Percentiles rank a stretch among this genome's conserved stretches.
Evolutionary conservation across 257 asterid species (phyloP).

Genomic region (Schizonepeta tenuifolia): DNA sequence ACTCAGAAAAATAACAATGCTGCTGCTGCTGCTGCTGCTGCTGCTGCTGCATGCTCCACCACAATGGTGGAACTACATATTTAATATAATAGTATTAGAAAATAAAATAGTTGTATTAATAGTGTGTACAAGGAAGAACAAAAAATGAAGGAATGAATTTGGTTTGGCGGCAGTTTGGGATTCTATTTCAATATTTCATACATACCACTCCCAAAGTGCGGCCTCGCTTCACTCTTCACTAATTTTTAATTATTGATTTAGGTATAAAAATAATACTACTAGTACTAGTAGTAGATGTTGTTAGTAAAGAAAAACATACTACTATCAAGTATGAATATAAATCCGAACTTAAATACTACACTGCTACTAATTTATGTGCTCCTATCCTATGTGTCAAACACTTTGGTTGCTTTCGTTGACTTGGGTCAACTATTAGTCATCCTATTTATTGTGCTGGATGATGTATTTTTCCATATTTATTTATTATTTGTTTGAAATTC

Average conservation of each 20-base stretch:
- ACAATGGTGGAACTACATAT: neutral
- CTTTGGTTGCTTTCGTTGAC: constrained; percentile 28
- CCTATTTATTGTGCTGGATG: too few relatives aligned
- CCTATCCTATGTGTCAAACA: constrained; percentile 29
- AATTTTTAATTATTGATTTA: neutral
- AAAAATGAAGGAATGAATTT: neutral
- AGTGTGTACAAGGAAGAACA: too few relatives aligned
- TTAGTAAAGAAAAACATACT: too few relatives aligned
- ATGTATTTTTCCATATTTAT: neutral
- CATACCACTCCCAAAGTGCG: constrained; percentile 29
- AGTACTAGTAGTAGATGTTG: too few relatives aligned
- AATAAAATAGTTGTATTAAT: too few relatives aligned
- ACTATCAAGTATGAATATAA: too few relatives aligned
- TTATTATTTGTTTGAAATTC: neutral
- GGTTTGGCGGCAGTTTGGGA: neutral
- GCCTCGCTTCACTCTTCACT: constrained; percentile 38
- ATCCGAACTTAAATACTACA: too few relatives aligned
- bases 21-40: too few relatives aligned
- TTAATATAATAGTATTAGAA: neutral
- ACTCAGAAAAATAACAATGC: neutral
- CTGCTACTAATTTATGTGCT: neutral
- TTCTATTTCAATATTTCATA: neutral
- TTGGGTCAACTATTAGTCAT: constrained; percentile 22
- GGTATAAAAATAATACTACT: too few relatives aligned
- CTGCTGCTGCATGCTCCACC: constrained; percentile 7